Base-by-base conservation (phyloP, 139 green algal species). In the Astrephomene gubernaculifera region DNA sequence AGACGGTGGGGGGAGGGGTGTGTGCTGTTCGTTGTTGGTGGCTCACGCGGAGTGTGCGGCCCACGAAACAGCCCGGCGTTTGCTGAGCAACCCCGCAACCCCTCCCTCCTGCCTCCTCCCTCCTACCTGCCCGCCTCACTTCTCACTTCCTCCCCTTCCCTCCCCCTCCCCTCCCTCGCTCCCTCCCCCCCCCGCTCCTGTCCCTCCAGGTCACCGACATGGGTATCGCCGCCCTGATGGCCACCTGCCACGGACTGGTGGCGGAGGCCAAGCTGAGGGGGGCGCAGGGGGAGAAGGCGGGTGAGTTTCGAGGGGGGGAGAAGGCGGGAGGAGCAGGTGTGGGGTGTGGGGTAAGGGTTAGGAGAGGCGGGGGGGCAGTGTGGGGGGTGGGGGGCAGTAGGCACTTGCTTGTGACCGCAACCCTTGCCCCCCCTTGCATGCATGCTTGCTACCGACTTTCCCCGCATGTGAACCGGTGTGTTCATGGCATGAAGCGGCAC, bases 201-300 rank as follows among this genome's bases (percentile, higher is more conserved):
- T n/a, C n/a, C n/a, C n/a, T n/a, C n/a, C 75, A 83, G 76, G 76
- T 83, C 9, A 57, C 24, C n/a, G 79, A 86, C 67, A 73, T 73
- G 79, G 79, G 79, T 25, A 43, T 86, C 17, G 45, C 78, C 35
- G 79, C 79, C 45, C 79, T 86, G 14, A 86, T 86, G 79, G 79
- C 65, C 9, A 65, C 78, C 33, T 54, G 65, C 45, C 79, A 86
- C 65, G 64, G 65, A 1, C 3, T 79, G 27, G 1, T 78, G n/a
- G 79, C 79, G 65, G 65, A 86, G 65, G n/a, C 44, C 25, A 29
- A 33, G 24, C 65, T 86, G 27, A 41, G 22, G 33, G 79, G 44
- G 35, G 45, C 79, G 21, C 43, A 52, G 44, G 43, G 21, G 22
- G 78, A 14, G 41, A 38, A 70, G 27, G 19, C 21, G 3, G 63